Evolutionary conservation across 441 rosid species (phyloP).

Genomic region (Aleurites moluccanus): DNA sequence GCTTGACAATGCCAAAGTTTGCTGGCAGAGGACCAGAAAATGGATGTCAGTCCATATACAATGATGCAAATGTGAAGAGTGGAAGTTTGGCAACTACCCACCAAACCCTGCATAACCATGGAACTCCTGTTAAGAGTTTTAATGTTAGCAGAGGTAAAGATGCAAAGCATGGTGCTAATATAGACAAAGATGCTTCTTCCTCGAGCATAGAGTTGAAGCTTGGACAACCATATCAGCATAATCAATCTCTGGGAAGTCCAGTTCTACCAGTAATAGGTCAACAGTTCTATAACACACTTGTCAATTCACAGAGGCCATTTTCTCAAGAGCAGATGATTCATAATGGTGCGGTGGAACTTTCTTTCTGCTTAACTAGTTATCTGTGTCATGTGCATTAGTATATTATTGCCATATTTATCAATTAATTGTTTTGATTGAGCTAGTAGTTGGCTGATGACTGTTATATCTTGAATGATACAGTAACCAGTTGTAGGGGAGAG

Average conservation of each 20-base stretch:
- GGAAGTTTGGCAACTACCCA: slow-evolving; percentile 24
- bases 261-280: slow-evolving; percentile 30
- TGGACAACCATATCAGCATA: slow-evolving; percentile 53
- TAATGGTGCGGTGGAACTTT: slow-evolving; percentile 34
- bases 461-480: slow-evolving; percentile 40
- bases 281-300: slow-evolving; percentile 21
- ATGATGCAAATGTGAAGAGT: slow-evolving; percentile 30
- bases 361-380: slow-evolving; percentile 16
- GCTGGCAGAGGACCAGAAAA: slow-evolving; percentile 33
- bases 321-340: slow-evolving; percentile 33
- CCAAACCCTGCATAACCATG: slow-evolving; percentile 28
- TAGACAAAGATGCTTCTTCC: slow-evolving; percentile 32
- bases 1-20: slow-evolving; percentile 28
- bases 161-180: slow-evolving; percentile 21
- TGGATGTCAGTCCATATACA: slow-evolving; percentile 27
- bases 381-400: slow-evolving; percentile 2
- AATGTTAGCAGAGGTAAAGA: slow-evolving; percentile 24
- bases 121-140: slow-evolving; percentile 23
- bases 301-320: slow-evolving; percentile 28
- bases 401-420: slow-evolving; percentile 14
- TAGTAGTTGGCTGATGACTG: slow-evolving; percentile 20
- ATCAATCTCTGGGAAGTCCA: slow-evolving; percentile 32
- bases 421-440: slow-evolving; percentile 16
- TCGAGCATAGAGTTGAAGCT: slow-evolving; percentile 56
- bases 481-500: slow-evolving; percentile 21